phyloP scores from a whole-genome alignment of 163 green algal genomes.

The Trebouxia gelatinosa region DNA sequence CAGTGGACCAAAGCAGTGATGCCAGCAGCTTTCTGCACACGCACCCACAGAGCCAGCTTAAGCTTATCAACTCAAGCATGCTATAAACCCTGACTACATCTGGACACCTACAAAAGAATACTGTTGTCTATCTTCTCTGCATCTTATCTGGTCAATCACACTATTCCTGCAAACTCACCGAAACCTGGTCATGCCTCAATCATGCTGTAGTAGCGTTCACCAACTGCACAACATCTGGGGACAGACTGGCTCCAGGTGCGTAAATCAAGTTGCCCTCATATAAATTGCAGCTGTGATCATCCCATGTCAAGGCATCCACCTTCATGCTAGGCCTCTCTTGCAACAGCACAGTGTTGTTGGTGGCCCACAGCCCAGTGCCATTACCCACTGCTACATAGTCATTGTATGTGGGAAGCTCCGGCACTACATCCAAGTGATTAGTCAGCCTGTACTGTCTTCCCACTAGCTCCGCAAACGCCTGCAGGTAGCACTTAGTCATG shows the following conservation, averaged over 20 bases:
- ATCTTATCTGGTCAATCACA: no score
- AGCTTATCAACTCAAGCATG: no score
- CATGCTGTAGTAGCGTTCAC: neutral
- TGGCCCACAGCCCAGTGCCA: slow-evolving; percentile 8
- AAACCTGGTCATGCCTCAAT: no score
- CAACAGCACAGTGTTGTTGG: neutral
- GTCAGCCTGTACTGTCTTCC: slow-evolving; percentile 23
- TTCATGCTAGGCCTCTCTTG: neutral
- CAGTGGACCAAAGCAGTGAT: no score
- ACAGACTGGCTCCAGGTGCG: neutral
- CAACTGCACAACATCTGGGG: neutral
- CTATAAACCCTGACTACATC: no score
- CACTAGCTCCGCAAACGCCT: slow-evolving; percentile 31
- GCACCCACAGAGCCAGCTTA: no score
- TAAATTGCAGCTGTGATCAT: neutral
- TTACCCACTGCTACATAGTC: slow-evolving; percentile 19
- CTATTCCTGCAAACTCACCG: no score
- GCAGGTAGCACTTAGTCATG: neutral
- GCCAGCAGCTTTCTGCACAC: no score
- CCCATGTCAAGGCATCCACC: neutral
- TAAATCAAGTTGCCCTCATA: slow-evolving; percentile 17
- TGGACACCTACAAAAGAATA: no score
- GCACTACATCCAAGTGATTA: slow-evolving; percentile 32
- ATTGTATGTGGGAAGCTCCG: slow-evolving; percentile 28
- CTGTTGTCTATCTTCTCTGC: no score